Evolutionary conservation across 352 stramenopile genomes (phyloP).

Genomic region (Globisporangium apiculatum): DNA sequence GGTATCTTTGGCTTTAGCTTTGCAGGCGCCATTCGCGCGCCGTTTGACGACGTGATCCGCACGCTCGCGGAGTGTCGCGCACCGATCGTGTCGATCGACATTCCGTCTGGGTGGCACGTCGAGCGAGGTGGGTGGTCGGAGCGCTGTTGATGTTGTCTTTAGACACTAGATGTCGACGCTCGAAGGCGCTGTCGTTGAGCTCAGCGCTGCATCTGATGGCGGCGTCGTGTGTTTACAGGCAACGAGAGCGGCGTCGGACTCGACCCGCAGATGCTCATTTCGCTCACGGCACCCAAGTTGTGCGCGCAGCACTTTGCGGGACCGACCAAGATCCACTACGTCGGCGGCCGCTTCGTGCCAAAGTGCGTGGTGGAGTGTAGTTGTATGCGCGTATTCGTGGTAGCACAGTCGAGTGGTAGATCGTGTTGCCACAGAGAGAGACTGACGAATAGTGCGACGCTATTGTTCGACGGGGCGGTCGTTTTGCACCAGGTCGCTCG

Average conservation of each 20-base stretch:
- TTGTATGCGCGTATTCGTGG: too few relatives aligned
- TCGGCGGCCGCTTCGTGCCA: constrained; percentile 95
- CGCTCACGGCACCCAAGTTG: constrained; percentile 95
- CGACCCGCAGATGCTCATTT: constrained; percentile 92
- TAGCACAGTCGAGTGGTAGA: too few relatives aligned
- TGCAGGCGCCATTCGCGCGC: constrained; percentile 77
- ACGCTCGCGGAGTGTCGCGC: constrained; percentile 44
- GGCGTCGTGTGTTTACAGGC: constrained; percentile 19
- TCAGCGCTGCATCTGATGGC: background rate
- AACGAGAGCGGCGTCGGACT: constrained; percentile 76
- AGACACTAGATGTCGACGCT: too few relatives aligned
- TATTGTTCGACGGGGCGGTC: too few relatives aligned
- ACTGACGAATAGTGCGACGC: too few relatives aligned
- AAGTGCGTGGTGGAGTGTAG: constrained; percentile 34
- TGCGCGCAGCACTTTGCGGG: constrained; percentile 88
- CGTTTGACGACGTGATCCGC: constrained; percentile 88
- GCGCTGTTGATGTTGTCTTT: constrained; percentile 1
- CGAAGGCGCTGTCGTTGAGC: background rate
- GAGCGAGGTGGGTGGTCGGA: constrained; percentile 50
- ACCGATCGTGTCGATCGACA: constrained; percentile 95
- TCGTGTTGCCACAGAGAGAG: too few relatives aligned
- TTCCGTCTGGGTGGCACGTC: constrained; percentile 98
- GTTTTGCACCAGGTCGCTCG: constrained; percentile 27
- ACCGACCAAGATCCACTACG: constrained; percentile 83
- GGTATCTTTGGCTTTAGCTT: constrained; percentile 99